Base-by-base conservation (phyloP, 2,329 filamentous ascomycete species). In the Kalaharituber pfeilii region DNA sequence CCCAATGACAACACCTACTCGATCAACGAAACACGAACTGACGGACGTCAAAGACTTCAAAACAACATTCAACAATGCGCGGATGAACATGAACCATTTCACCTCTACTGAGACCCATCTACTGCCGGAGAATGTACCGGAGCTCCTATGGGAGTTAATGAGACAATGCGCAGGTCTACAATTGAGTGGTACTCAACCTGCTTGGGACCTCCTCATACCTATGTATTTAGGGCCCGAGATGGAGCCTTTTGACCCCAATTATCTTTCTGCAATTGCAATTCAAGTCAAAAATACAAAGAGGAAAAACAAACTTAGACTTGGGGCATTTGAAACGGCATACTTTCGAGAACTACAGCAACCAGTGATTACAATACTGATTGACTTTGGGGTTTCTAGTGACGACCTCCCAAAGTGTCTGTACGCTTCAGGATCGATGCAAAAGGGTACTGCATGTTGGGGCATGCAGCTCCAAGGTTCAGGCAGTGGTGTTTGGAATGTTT, bases 251-350 rank as follows among this genome's bases (percentile, higher is more conserved):
- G n/a, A 36, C n/a, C 30, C 11, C n/a, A n/a, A 36, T n/a, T 3
- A 36, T 36, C 30, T 36, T 9, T 11, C 11, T n/a, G 30, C 30
- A 36, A n/a, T 36, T 36, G 11, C n/a, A 11, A 36, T 36, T 36
- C 30, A 36, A n/a, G 30, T 36, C n/a, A 36, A 36, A 36, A 36
- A 36, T 36, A 13, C 13, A 26, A 2, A 26, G 25, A 50, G 15
- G 3, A 7, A 50, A 29, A 20, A 8, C 30, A 36, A 36, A n/a
- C 11, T 36, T 36, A 13, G 13, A 15, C 33, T 39, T 15, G 33
- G 33, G 0, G 84, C 78, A 66, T 86, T 84, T 20, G 57, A 55
- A 18, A 29, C 36, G n/a, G 52, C 49, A 7, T 18, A 36, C 24
- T n/a, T 15, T 15, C 29, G 9, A 6, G 18, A 13, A 7, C 6